Conservation (phyloP, 495 filamentous ascomycete genomes). For the Tricharina praecox region DNA sequence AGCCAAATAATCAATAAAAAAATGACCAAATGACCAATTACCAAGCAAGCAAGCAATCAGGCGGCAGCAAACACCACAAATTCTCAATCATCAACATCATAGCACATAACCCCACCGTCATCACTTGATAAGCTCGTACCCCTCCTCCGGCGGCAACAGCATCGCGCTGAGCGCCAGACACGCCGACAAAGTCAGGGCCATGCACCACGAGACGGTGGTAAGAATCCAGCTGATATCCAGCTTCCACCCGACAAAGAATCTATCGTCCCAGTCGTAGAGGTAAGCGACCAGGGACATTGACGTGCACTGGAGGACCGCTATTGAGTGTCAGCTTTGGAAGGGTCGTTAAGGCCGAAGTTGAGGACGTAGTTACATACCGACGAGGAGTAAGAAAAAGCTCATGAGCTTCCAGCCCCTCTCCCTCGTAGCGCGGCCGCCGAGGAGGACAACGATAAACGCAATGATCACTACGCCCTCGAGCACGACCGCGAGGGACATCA, state of each 20-base stretch:
- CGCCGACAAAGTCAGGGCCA: conserved; percentile 44
- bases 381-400: conserved; percentile 42
- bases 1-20: no score
- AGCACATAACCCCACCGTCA: no score
- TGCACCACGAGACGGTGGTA: conserved; percentile 54
- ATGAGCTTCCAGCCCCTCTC: conserved; percentile 65
- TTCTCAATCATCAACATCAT: no score
- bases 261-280: conserved; percentile 66
- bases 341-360: no score
- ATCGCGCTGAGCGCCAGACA: conserved; percentile 46
- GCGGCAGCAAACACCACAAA: no score
- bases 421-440: conserved; percentile 58
- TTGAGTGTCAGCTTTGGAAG: no score
- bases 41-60: no score
- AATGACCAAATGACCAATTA: no score
- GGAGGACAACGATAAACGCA: conserved; percentile 53
- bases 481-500: conserved; percentile 66
- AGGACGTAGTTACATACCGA: no score
- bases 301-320: conserved; percentile 12
- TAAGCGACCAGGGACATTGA: conserved; percentile 41
- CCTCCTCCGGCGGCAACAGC: conserved; percentile 61
- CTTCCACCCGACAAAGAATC: conserved; percentile 73
- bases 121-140: conserved; percentile 48
- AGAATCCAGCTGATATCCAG: conserved; percentile 63
- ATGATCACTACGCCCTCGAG: conserved; percentile 59